Percentiles rank a stretch among this genome's conserved stretches.
These are phyloP conservation scores for Pichia sp. DNA, from an alignment of 1,139 yeast genomes.

Conservation along the genomic window DNA sequence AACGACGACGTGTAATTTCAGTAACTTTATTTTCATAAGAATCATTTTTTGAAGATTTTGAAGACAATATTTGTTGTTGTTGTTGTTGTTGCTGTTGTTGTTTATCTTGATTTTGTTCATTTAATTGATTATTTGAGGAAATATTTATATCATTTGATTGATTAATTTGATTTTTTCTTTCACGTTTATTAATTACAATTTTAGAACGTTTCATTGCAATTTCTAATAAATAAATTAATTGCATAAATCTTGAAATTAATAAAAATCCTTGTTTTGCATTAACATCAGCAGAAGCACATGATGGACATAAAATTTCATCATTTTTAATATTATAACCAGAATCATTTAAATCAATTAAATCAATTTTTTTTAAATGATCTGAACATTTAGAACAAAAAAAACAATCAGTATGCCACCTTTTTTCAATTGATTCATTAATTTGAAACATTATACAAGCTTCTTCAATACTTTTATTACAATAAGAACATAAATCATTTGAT, in stretches of 20 bases:
- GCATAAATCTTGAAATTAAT: slow-evolving; percentile 61
- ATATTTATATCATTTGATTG: slow-evolving; percentile 4
- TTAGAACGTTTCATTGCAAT: slow-evolving; percentile 80
- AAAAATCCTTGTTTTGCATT: slow-evolving; percentile 53
- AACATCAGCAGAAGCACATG: slow-evolving; percentile 48
- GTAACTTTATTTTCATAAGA: slow-evolving; percentile 35
- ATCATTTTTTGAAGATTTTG: slow-evolving; percentile 6
- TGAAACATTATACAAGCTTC: slow-evolving; percentile 63
- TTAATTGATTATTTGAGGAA: no score
- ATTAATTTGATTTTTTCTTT: slow-evolving; percentile 5
- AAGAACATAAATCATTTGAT: slow-evolving; percentile 72
- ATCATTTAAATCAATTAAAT: slow-evolving; percentile 30
- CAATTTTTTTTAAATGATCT: slow-evolving; percentile 19
- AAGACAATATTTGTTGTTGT: not conserved
- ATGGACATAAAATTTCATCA: slow-evolving; percentile 46
- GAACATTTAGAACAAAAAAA: slow-evolving; percentile 55
- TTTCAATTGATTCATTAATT: slow-evolving; percentile 27
- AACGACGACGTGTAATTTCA: slow-evolving; percentile 73
- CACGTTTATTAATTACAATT: slow-evolving; percentile 21
- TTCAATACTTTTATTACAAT: slow-evolving; percentile 74
- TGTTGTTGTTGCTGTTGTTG: not conserved
- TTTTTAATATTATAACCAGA: slow-evolving; percentile 37
- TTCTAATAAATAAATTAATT: slow-evolving; percentile 68
- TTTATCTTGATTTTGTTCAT: no score
- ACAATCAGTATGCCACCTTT: slow-evolving; percentile 81